A percentile compares a stretch with the other conserved stretches of the same genome.
Conservation (phyloP, 345 rosid genomes). For the Hirschfeldia incana region DNA sequence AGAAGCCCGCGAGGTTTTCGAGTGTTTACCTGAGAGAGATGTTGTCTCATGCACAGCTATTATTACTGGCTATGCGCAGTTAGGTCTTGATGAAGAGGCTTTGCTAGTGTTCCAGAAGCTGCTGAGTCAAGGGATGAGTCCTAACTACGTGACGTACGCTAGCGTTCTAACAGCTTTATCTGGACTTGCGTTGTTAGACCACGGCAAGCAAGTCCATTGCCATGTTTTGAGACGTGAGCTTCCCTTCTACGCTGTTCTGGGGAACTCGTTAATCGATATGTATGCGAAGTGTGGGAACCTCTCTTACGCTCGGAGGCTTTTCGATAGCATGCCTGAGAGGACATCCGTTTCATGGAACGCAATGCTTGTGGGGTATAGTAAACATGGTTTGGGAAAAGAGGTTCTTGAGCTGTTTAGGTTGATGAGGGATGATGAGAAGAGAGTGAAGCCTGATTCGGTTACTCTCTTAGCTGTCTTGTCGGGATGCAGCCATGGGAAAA, state of each 20-base stretch:
- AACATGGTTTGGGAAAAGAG: slow-evolving; percentile 75
- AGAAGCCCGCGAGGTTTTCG: slow-evolving; percentile 76
- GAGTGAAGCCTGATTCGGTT: slow-evolving; percentile 66
- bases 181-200: slow-evolving; percentile 79
- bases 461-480: slow-evolving; percentile 81
- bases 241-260: slow-evolving; percentile 64
- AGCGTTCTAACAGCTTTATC: slow-evolving; percentile 74
- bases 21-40: slow-evolving; percentile 79
- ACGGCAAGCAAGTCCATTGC: slow-evolving; percentile 81
- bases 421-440: slow-evolving; percentile 68
- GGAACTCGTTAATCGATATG: slow-evolving; percentile 88
- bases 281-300: slow-evolving; percentile 90
- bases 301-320: slow-evolving; percentile 57
- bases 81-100: slow-evolving; percentile 79
- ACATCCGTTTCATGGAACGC: slow-evolving; percentile 80
- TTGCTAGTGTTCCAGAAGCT: slow-evolving; percentile 63
- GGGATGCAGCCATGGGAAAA: slow-evolving; percentile 91
- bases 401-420: slow-evolving; percentile 62
- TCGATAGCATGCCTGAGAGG: slow-evolving; percentile 71
- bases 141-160: slow-evolving; percentile 86
- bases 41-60: slow-evolving; percentile 93
- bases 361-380: slow-evolving; percentile 81
- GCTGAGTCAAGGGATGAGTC: slow-evolving; percentile 67
- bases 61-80: slow-evolving; percentile 87
- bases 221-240: slow-evolving; percentile 66